Percentiles rank a stretch among this genome's conserved stretches.
phyloP scores from a whole-genome alignment of 257 asterid species.

The Solanum chilense region DNA sequence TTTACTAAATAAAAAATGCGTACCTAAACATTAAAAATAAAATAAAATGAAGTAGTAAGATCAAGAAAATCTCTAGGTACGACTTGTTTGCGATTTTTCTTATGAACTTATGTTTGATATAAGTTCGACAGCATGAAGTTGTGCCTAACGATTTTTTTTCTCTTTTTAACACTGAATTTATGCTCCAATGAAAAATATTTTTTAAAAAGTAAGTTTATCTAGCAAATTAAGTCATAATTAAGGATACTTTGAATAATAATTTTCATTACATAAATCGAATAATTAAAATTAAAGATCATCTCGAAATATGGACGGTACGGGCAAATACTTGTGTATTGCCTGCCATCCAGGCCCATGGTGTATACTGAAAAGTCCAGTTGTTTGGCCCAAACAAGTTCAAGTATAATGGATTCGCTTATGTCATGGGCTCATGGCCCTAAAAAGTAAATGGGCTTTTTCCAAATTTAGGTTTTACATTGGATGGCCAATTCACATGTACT shows the following conservation, averaged over 20 bases:
- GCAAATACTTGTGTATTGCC: background rate
- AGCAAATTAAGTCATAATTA: background rate
- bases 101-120: no score
- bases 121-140: background rate
- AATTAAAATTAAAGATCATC: background rate
- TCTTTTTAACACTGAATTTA: background rate
- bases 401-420: background rate
- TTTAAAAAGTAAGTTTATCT: background rate
- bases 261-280: background rate
- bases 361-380: background rate
- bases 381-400: background rate
- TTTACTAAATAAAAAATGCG: background rate
- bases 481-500: background rate
- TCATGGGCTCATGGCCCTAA: background rate
- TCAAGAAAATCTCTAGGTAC: accelerated
- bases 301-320: background rate
- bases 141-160: background rate
- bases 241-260: background rate
- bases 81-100: background rate
- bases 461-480: background rate
- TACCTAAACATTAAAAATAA: background rate
- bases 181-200: background rate
- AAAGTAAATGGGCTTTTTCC: background rate
- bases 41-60: background rate
- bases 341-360: background rate